phyloP scores from a whole-genome alignment of 2,329 filamentous ascomycete genomes.

The Diaporthe velutina region DNA sequence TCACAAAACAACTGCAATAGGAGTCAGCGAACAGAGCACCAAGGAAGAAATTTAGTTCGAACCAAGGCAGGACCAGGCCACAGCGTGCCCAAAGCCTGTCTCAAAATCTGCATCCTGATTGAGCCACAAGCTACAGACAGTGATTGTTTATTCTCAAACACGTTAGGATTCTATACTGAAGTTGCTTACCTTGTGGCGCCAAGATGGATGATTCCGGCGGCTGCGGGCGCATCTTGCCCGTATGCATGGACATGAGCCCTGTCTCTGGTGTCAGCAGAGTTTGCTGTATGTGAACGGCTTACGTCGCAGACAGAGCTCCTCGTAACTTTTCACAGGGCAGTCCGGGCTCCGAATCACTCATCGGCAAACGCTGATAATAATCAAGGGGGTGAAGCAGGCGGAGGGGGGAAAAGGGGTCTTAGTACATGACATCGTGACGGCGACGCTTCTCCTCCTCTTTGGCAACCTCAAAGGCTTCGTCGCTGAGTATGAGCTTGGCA shows the following conservation, averaged over 20 bases:
- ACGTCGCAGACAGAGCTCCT: background rate
- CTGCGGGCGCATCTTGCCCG: conserved; percentile 79
- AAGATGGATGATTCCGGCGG: conserved; percentile 78
- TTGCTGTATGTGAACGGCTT: background rate
- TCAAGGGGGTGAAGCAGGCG: too few species aligned
- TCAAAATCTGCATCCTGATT: too few species aligned
- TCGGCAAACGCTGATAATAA: background rate
- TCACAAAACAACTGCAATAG: conserved; percentile 70
- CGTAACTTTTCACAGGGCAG: background rate
- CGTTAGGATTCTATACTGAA: too few species aligned
- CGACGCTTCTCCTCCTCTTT: conserved; percentile 81
- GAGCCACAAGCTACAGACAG: too few species aligned
- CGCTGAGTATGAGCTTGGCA: conserved; percentile 79
- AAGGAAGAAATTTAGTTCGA: too few species aligned
- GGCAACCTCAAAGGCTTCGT: conserved; percentile 82
- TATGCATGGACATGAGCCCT: conserved; percentile 77
- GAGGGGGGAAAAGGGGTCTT: conserved; percentile 1
- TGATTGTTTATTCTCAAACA: too few species aligned
- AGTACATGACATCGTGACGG: conserved; percentile 60
- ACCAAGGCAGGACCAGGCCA: too few species aligned
- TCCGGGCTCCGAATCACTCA: background rate
- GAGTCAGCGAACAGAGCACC: too few species aligned
- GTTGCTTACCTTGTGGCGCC: too few species aligned
- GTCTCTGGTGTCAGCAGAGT: background rate
- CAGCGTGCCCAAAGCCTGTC: too few species aligned